Evolutionary conservation across 352 stramenopile species (phyloP).

Genomic region (Phytophthora tubulina): DNA sequence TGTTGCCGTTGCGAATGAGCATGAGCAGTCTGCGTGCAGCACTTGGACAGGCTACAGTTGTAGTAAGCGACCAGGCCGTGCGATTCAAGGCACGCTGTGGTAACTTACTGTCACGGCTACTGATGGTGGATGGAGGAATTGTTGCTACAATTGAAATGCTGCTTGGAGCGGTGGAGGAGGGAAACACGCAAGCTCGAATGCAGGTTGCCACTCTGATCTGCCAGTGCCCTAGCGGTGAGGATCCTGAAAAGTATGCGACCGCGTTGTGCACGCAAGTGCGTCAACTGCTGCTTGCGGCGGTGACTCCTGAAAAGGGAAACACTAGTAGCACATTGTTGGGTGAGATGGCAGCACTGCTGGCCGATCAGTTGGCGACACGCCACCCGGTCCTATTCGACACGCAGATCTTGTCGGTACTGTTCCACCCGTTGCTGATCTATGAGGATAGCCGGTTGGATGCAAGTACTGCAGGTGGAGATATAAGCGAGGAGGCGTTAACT

Average conservation of each 20-base stretch:
- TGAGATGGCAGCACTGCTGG: constrained; percentile 75
- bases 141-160: constrained; percentile 87
- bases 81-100: constrained; percentile 76
- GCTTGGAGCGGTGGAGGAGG: constrained; percentile 76
- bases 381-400: constrained; percentile 58
- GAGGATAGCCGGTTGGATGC: constrained; percentile 44
- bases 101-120: constrained; percentile 60
- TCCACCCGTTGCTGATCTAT: constrained; percentile 73
- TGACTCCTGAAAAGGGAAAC: constrained; percentile 51
- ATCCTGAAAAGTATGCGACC: constrained; percentile 52
- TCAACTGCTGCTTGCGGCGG: constrained; percentile 54
- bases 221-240: constrained; percentile 62
- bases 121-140: constrained; percentile 81
- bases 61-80: constrained; percentile 19
- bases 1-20: constrained; percentile 70
- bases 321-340: constrained; percentile 75
- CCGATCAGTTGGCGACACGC: constrained; percentile 60
- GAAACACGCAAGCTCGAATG: constrained; percentile 87
- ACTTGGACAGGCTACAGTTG: constrained; percentile 55
- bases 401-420: constrained; percentile 63
- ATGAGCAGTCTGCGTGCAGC: constrained; percentile 82
- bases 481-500: constrained; percentile 59
- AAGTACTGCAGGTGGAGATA: not conserved
- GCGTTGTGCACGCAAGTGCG: constrained; percentile 67
- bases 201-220: constrained; percentile 85